Conservation (phyloP, 352 stramenopile genomes). For the Phytophthora podocarpi region DNA sequence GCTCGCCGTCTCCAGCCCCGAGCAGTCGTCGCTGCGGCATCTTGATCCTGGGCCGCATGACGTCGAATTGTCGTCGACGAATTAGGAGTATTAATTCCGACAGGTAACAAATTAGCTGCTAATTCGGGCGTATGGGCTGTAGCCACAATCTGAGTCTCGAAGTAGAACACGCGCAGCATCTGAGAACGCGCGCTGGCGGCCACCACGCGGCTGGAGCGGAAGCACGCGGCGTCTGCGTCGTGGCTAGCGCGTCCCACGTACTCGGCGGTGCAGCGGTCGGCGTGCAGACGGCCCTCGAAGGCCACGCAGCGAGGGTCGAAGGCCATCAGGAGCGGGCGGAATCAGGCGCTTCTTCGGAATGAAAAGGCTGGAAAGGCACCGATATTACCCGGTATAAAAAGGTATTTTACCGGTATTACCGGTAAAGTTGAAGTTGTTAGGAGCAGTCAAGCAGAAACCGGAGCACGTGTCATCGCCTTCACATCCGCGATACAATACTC, state of each 20-base stretch:
- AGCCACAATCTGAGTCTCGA: constrained; percentile 53
- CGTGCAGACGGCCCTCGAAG: constrained; percentile 57
- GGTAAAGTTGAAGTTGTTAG: background rate
- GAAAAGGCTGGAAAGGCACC: constrained; percentile 8
- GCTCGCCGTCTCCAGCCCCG: constrained; percentile 18
- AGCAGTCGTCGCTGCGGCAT: constrained; percentile 1
- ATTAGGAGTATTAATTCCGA: constrained; percentile 16
- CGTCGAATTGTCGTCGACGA: background rate
- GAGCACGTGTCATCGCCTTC: too few relatives aligned
- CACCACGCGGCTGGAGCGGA: constrained; percentile 39
- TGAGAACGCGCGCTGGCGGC: constrained; percentile 3
- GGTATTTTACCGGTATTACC: background rate
- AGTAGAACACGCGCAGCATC: constrained; percentile 56
- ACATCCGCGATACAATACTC: too few relatives aligned
- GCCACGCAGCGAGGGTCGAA: constrained; percentile 44
- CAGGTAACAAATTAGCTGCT: constrained; percentile 26
- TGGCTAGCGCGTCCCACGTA: constrained; percentile 61
- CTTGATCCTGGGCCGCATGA: constrained; percentile 7
- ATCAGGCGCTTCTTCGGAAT: constrained; percentile 35
- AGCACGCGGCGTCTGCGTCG: constrained; percentile 56
- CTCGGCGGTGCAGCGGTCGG: constrained; percentile 60
- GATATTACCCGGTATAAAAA: too few relatives aligned
- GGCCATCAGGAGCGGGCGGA: constrained; percentile 19
- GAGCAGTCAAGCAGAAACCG: too few relatives aligned
- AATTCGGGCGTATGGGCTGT: constrained; percentile 32